These are phyloP conservation scores for Fusarium sp. DNA, from an alignment of 2,329 filamentous ascomycete genomes.

Conservation along the genomic window DNA sequence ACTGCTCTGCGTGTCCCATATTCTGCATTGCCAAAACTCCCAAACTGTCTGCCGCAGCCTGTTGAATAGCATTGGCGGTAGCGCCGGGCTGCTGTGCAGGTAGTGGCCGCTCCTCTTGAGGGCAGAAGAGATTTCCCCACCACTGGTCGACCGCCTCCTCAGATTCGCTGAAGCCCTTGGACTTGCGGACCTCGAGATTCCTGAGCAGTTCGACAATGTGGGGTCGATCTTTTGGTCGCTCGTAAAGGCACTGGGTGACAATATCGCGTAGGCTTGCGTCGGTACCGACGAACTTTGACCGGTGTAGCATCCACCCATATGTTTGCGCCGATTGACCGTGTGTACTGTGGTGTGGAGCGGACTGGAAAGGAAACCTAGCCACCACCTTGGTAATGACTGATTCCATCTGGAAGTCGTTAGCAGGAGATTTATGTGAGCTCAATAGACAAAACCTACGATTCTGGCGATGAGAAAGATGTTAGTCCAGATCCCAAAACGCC, in stretches of 20 bases:
- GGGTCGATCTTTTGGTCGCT: constrained; percentile 43
- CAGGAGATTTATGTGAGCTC: too few species aligned
- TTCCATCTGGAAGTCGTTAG: constrained; percentile 42
- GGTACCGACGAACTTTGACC: constrained; percentile 6
- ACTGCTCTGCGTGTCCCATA: not conserved
- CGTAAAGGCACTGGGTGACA: constrained; percentile 41
- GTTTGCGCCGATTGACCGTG: constrained; percentile 15
- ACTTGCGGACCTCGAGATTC: constrained; percentile 33
- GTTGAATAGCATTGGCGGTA: not conserved
- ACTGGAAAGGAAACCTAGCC: constrained; percentile 23
- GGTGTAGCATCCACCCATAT: constrained; percentile 39
- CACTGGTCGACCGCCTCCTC: constrained; percentile 26
- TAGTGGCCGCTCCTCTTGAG: not conserved
- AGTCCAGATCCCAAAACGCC: constrained; percentile 45
- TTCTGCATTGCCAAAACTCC: not conserved
- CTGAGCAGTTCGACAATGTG: constrained; percentile 34
- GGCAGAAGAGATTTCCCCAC: constrained; percentile 30
- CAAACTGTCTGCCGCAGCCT: constrained; percentile 2
- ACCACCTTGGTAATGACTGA: constrained; percentile 35
- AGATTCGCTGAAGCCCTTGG: constrained; percentile 26
- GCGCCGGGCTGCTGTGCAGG: not conserved
- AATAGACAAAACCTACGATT: constrained; percentile 33
- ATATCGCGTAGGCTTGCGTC: constrained; percentile 39
- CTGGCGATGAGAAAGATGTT: constrained; percentile 44
- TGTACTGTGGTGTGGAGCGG: not conserved